These are phyloP conservation scores for Knoxdaviesia capensis DNA, from an alignment of 2,329 filamentous ascomycete species.

Conservation along the genomic window DNA sequence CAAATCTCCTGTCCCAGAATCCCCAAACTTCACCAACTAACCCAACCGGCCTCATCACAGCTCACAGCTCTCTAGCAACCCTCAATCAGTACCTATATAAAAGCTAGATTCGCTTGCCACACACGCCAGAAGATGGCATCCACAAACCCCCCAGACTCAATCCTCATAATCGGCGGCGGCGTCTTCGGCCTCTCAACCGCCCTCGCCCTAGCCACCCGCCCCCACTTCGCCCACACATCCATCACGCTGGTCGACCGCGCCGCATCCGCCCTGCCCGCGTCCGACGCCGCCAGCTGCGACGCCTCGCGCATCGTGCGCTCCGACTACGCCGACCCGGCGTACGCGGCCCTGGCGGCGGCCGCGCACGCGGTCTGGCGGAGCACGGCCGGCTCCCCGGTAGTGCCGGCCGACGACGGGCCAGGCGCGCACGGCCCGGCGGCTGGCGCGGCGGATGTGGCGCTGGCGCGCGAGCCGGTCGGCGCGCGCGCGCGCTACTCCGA, in stretches of 20 bases:
- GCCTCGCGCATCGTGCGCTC: constrained; percentile 42
- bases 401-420: constrained; percentile 40
- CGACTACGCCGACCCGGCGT: constrained; percentile 68
- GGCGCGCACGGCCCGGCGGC: constrained; percentile 14
- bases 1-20: too few species aligned
- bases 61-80: too few species aligned
- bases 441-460: constrained; percentile 21
- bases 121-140: too few species aligned
- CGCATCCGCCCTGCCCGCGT: constrained; percentile 33
- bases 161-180: constrained; percentile 51
- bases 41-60: too few species aligned
- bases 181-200: constrained; percentile 43
- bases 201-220: constrained; percentile 44
- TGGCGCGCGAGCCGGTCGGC: constrained; percentile 21
- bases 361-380: constrained; percentile 54
- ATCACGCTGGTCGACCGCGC: constrained; percentile 42
- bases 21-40: too few species aligned
- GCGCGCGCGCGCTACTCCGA: constrained; percentile 49
- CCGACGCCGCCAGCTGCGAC: constrained; percentile 41
- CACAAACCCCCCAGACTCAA: constrained; percentile 20
- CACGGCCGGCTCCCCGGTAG: constrained; percentile 25
- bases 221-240: constrained; percentile 27
- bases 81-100: too few species aligned
- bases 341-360: constrained; percentile 50
- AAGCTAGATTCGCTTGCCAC: too few species aligned